These are phyloP conservation scores for Boletus sensibilis DNA, from an alignment of 768 basidiomycete genomes.

Conservation along the genomic window DNA sequence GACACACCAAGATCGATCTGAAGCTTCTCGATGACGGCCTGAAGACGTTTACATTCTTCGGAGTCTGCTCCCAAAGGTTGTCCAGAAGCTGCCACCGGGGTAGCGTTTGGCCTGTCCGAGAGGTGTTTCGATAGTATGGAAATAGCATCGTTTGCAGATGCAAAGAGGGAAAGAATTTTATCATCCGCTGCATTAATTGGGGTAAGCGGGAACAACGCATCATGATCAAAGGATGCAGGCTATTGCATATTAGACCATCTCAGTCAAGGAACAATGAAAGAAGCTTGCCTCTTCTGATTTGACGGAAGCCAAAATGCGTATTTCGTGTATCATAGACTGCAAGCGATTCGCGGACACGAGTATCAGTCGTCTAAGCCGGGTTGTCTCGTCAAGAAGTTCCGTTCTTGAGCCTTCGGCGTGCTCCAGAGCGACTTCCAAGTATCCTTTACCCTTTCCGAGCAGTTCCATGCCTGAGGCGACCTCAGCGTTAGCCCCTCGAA, in stretches of 20 bases:
- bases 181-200: constrained; percentile 50
- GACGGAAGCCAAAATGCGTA: constrained; percentile 39
- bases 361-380: constrained; percentile 56
- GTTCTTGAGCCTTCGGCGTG: constrained; percentile 68
- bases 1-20: constrained; percentile 58
- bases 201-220: constrained; percentile 52
- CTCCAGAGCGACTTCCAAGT: constrained; percentile 66
- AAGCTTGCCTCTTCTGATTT: constrained; percentile 48
- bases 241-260: constrained; percentile 24
- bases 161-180: constrained; percentile 45
- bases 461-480: constrained; percentile 45
- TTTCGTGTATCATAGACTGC: constrained; percentile 52
- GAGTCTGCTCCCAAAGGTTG: constrained; percentile 27
- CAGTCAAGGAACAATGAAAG: neutral
- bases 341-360: constrained; percentile 65
- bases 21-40: constrained; percentile 49
- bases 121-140: constrained; percentile 32
- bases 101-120: constrained; percentile 8
- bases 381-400: constrained; percentile 64
- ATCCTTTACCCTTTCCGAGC: constrained; percentile 50
- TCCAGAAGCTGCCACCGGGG: constrained; percentile 16
- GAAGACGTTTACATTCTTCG: constrained; percentile 50
- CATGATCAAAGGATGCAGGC: constrained; percentile 46
- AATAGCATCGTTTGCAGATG: constrained; percentile 39
- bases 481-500: constrained; percentile 52